A percentile compares a stretch with the other conserved stretches of the same genome.
Evolutionary conservation across 768 basidiomycete genomes (phyloP).

Genomic region (Serendipita sp.): DNA sequence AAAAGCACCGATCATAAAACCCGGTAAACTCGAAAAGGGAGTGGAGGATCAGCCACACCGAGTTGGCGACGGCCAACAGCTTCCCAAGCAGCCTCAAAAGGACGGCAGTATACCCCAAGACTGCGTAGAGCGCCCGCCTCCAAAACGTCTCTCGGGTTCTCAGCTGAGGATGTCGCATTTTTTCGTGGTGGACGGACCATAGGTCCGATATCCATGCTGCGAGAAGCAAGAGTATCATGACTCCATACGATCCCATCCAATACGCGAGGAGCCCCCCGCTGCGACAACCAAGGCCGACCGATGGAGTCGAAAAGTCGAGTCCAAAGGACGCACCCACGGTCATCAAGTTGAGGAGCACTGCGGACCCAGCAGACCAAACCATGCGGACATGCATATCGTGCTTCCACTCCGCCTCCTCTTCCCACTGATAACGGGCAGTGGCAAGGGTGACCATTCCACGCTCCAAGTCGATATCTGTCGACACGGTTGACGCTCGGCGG

Average conservation of each 20-base stretch:
- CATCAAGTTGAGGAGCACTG: not conserved
- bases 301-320: not conserved
- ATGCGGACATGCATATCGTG: not conserved
- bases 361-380: not conserved
- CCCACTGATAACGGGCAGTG: too few species aligned
- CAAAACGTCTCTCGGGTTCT: too few species aligned
- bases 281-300: not conserved
- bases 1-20: not conserved
- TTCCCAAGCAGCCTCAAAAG: not conserved
- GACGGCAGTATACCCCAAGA: not conserved
- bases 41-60: not conserved
- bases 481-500: too few species aligned
- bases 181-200: not conserved
- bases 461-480: too few species aligned
- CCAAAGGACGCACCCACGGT: not conserved
- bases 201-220: not conserved
- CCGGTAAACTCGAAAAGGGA: not conserved
- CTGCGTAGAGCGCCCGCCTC: too few species aligned
- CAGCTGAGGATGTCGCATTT: too few species aligned
- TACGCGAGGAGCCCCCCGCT: not conserved
- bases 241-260: not conserved
- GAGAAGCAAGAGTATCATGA: not conserved
- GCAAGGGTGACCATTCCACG: too few species aligned
- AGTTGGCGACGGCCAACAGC: not conserved
- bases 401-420: not conserved